phyloP scores from a whole-genome alignment of 2,329 filamentous ascomycete genomes.

The Didymella pomorum region DNA sequence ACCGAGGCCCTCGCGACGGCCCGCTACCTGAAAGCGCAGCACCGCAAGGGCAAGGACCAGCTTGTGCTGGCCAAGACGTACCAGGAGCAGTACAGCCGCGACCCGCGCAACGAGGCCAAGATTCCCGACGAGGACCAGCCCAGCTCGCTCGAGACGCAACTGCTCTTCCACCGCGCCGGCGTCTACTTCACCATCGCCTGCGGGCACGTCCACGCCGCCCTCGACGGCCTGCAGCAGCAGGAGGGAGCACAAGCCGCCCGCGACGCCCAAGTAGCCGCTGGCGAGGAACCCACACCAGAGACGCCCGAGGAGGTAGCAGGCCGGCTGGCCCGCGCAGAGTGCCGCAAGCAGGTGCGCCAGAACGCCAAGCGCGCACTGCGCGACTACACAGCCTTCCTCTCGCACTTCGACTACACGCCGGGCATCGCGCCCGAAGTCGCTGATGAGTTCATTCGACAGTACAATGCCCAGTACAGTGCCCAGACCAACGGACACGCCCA shows the following conservation, averaged over 20 bases:
- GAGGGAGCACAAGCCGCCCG: conserved; percentile 44
- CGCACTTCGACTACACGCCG: conserved; percentile 80
- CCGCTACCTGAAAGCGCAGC: conserved; percentile 63
- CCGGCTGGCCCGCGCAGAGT: conserved; percentile 61
- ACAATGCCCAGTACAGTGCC: conserved; percentile 18
- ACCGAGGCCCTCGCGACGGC: conserved; percentile 69
- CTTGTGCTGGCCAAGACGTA: conserved; percentile 58
- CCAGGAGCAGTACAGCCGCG: conserved; percentile 46
- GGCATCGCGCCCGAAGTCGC: conserved; percentile 68
- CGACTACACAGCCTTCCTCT: conserved; percentile 77
- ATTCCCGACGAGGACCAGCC: conserved; percentile 72
- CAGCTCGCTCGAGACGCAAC: conserved; percentile 75
- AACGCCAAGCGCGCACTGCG: conserved; percentile 79
- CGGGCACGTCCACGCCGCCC: conserved; percentile 66
- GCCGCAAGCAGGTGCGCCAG: conserved; percentile 73
- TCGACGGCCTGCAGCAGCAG: conserved; percentile 58
- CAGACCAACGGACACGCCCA: neutral
- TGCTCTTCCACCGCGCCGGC: conserved; percentile 78
- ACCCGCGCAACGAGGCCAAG: conserved; percentile 60
- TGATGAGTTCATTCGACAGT: conserved; percentile 58
- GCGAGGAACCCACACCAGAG: conserved; percentile 44
- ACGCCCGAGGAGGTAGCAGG: conserved; percentile 59
- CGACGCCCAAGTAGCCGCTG: conserved; percentile 35
- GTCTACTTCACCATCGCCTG: conserved; percentile 77
- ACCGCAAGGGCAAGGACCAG: conserved; percentile 59